Conservation (phyloP, 2,329 filamentous ascomycete species). For the Paecilomyces niveus region DNA sequence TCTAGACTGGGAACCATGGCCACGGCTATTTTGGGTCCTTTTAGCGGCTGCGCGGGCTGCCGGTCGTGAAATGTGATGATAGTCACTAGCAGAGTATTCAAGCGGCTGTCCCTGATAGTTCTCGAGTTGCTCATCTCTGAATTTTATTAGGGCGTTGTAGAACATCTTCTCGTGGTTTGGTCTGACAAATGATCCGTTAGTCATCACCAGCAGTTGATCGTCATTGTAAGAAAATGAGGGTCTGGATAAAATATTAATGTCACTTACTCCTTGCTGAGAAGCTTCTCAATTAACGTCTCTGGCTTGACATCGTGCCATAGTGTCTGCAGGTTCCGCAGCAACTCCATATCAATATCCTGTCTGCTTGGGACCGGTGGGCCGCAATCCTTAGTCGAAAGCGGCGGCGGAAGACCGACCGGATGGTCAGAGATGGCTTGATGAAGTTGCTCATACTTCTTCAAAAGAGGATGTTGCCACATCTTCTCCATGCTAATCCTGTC, state of each 20-base stretch:
- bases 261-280: slow-evolving; percentile 59
- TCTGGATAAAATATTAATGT: not conserved
- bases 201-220: slow-evolving; percentile 1
- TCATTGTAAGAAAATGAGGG: no score
- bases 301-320: slow-evolving; percentile 85
- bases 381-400: slow-evolving; percentile 54
- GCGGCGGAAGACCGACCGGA: slow-evolving; percentile 48
- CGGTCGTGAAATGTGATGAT: slow-evolving; percentile 62
- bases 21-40: slow-evolving; percentile 21
- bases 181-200: slow-evolving; percentile 35
- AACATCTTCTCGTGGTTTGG: slow-evolving; percentile 89
- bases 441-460: slow-evolving; percentile 74
- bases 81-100: slow-evolving; percentile 82
- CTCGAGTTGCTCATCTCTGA: slow-evolving; percentile 76
- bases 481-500: slow-evolving; percentile 70
- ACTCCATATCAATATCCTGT: slow-evolving; percentile 69
- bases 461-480: slow-evolving; percentile 81
- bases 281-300: slow-evolving; percentile 59
- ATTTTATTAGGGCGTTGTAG: slow-evolving; percentile 76
- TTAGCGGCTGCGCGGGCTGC: slow-evolving; percentile 24
- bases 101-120: slow-evolving; percentile 72
- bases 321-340: slow-evolving; percentile 78
- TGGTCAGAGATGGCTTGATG: slow-evolving; percentile 58
- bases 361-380: slow-evolving; percentile 52
- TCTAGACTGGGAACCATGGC: slow-evolving; percentile 20